phyloP scores from a whole-genome alignment of 305 asterid genomes.

The Euphrasia arctica region DNA sequence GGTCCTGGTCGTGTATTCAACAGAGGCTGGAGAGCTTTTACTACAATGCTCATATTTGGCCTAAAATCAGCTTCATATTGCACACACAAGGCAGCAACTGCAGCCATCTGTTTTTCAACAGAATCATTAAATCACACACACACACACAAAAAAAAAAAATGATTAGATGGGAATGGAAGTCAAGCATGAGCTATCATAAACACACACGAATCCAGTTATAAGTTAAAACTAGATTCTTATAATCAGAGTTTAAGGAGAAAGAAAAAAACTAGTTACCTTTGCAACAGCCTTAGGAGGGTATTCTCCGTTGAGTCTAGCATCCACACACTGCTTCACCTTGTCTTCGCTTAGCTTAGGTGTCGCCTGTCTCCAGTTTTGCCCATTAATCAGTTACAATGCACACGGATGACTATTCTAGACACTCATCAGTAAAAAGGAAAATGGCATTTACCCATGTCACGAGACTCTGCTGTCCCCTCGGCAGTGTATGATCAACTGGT shows the following conservation, averaged over 20 bases:
- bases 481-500: conserved; percentile 82
- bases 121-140: background rate
- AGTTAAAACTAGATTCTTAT: background rate
- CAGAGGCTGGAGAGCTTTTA: conserved; percentile 57
- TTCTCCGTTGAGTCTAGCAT: conserved; percentile 54
- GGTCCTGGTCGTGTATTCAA: conserved; percentile 45
- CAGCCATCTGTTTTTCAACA: conserved; percentile 43
- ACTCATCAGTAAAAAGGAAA: background rate
- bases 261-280: conserved; percentile 38
- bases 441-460: conserved; percentile 72
- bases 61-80: conserved; percentile 54
- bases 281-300: conserved; percentile 87
- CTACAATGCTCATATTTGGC: conserved; percentile 58
- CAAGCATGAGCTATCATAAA: background rate
- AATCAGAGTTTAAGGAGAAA: background rate
- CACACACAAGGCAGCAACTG: conserved; percentile 55
- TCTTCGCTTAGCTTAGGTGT: conserved; percentile 76
- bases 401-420: background rate
- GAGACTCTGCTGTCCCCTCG: conserved; percentile 84
- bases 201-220: background rate
- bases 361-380: conserved; percentile 37
- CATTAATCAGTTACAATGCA: conserved; percentile 19
- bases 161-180: background rate
- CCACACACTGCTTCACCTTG: conserved; percentile 83
- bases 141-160: background rate